A percentile compares a stretch with the other conserved stretches of the same genome.
Evolutionary conservation across 345 rosid genomes (phyloP).

Genomic region (Citrus sp.): DNA sequence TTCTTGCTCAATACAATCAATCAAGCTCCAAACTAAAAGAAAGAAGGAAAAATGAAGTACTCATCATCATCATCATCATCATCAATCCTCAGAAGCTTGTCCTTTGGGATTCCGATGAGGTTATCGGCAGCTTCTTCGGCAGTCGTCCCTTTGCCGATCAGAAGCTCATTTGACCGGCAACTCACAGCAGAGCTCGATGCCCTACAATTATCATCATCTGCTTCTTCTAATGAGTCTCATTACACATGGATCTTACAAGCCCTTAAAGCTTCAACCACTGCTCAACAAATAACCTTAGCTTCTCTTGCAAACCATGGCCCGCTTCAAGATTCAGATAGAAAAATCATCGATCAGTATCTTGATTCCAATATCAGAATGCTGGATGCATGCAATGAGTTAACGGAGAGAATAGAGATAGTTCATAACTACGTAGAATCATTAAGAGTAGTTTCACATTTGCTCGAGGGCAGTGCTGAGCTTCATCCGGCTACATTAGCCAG

Average conservation of each 20-base stretch:
- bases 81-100: not conserved
- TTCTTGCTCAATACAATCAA: not conserved
- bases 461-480: not conserved
- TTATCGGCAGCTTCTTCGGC: not conserved
- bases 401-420: not conserved
- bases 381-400: not conserved
- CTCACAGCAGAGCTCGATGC: not conserved
- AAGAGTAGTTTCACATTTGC: conserved; percentile 1
- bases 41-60: not conserved
- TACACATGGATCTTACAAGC: conserved; percentile 3
- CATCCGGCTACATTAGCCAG: conserved; percentile 2
- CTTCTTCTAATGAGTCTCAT: not conserved
- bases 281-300: not conserved
- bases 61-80: conserved; percentile 1
- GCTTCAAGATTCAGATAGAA: not conserved
- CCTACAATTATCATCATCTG: not conserved
- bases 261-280: not conserved
- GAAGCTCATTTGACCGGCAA: not conserved
- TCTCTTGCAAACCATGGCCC: not conserved
- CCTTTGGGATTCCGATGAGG: not conserved
- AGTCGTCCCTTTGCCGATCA: conserved; percentile 4
- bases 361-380: conserved; percentile 6
- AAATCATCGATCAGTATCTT: not conserved
- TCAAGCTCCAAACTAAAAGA: not conserved
- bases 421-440: conserved; percentile 5